phyloP scores from a whole-genome alignment of 2,329 filamentous ascomycete species.

The Penicillium hordei region DNA sequence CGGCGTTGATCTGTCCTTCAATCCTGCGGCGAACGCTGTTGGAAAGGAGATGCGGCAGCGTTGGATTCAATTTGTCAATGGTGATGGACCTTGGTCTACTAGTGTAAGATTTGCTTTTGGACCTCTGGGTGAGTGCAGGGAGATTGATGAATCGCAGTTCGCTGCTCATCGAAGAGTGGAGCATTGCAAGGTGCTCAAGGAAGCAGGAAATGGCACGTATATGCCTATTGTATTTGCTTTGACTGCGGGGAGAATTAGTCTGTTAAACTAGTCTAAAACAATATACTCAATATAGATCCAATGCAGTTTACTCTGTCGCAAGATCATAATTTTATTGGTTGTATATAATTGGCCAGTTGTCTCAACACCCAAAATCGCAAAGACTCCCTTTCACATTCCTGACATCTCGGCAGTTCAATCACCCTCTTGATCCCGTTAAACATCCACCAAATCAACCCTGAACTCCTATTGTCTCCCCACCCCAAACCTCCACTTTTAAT shows the following conservation, averaged over 20 bases:
- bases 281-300: neutral
- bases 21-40: conserved; percentile 34
- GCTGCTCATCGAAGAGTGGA: conserved; percentile 35
- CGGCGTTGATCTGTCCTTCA: conserved; percentile 40
- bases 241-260: conserved; percentile 45
- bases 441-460: neutral
- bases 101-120: conserved; percentile 41
- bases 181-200: conserved; percentile 32
- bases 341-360: neutral
- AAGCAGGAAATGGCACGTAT: conserved; percentile 32
- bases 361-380: no score
- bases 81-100: conserved; percentile 38
- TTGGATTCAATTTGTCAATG: conserved; percentile 44
- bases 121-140: conserved; percentile 38
- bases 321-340: neutral
- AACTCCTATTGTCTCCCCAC: neutral
- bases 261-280: conserved; percentile 37
- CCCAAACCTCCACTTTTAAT: conserved; percentile 27
- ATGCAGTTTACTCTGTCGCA: neutral
- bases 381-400: no score
- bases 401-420: conserved; percentile 15
- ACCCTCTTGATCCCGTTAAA: conserved; percentile 2
- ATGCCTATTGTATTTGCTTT: conserved; percentile 34
- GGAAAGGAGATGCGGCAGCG: conserved; percentile 41
- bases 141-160: conserved; percentile 35